These are phyloP conservation scores for Desmodesmus armatus DNA, from an alignment of 139 green algal species.

Conservation along the genomic window DNA sequence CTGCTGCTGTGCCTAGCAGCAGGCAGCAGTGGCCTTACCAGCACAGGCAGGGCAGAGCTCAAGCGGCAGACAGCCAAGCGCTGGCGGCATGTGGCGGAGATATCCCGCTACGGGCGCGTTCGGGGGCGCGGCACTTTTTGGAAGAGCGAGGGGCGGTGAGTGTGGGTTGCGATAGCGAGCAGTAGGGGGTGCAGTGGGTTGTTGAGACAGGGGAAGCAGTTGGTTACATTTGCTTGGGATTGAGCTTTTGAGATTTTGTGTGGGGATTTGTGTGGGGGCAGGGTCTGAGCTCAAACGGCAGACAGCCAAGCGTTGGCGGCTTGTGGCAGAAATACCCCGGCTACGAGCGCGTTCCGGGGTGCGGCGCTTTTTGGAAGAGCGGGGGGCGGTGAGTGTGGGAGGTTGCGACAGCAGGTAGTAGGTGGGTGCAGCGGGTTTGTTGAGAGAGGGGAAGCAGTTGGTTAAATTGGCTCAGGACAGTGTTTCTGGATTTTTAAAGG, in stretches of 20 bases:
- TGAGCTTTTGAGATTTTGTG: no score
- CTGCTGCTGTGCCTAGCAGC: neutral
- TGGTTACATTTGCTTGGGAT: no score
- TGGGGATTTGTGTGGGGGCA: no score
- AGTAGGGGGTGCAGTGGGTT: no score
- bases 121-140: slow-evolving; percentile 23
- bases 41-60: neutral
- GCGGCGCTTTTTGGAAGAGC: slow-evolving; percentile 21
- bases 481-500: no score
- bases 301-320: slow-evolving; percentile 32
- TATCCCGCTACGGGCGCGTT: slow-evolving; percentile 18
- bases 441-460: no score
- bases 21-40: neutral
- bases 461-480: no score
- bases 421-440: no score
- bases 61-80: slow-evolving; percentile 34
- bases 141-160: slow-evolving; percentile 24
- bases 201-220: no score
- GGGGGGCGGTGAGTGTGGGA: slow-evolving; percentile 9
- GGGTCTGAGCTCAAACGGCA: slow-evolving; percentile 1
- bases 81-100: slow-evolving; percentile 23
- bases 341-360: slow-evolving; percentile 16
- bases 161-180: no score
- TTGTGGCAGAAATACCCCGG: slow-evolving; percentile 22
- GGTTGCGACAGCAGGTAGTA: no score